These are phyloP conservation scores for Oxytropis ochrocephala DNA, from an alignment of 306 rosid genomes.

Conservation along the genomic window DNA sequence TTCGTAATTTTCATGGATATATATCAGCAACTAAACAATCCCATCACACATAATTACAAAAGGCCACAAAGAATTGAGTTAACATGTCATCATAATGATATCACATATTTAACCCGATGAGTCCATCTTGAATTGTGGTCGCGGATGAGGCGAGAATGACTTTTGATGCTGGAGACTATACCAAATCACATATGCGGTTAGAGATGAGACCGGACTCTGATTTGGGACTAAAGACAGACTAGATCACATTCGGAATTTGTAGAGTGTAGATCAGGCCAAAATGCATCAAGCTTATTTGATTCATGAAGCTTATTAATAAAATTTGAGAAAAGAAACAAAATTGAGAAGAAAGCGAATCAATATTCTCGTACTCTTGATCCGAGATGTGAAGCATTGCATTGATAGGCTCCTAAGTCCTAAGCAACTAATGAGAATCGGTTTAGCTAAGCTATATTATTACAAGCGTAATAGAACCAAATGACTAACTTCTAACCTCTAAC, in stretches of 20 bases:
- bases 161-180: no score
- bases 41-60: slow-evolving; percentile 10
- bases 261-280: background rate
- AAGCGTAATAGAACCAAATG: no score
- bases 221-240: background rate
- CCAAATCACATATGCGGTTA: no score
- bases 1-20: slow-evolving; percentile 40
- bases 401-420: background rate
- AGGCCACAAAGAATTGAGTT: slow-evolving; percentile 3
- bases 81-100: slow-evolving; percentile 3
- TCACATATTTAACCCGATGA: background rate
- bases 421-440: no score
- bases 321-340: background rate
- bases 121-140: background rate
- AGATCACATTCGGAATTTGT: background rate
- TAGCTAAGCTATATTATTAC: no score
- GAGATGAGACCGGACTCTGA: background rate
- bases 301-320: background rate
- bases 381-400: background rate
- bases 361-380: background rate
- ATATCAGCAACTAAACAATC: slow-evolving; percentile 30
- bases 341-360: background rate
- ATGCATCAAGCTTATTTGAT: background rate
- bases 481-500: no score
- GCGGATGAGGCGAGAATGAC: background rate